Evolutionary conservation across 192 early-diverging fungal species (phyloP).

Genomic region (Coemansia aciculifera): DNA sequence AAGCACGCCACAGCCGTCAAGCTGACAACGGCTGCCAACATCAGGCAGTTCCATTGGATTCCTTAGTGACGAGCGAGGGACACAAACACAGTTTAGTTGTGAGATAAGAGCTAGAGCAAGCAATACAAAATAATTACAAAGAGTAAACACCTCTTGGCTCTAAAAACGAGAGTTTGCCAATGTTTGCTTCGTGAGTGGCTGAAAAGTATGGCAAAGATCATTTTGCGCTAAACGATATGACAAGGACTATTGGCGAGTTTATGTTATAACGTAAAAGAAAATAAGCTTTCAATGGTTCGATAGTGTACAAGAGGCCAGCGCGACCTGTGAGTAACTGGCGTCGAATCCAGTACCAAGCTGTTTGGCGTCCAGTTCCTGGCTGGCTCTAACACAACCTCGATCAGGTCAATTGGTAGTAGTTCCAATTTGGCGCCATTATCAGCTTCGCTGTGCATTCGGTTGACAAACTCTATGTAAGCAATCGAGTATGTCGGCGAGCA

Average conservation of each 20-base stretch:
- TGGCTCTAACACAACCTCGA: slow-evolving; percentile 37
- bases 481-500: slow-evolving; percentile 32
- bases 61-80: background rate
- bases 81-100: background rate
- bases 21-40: slow-evolving; percentile 32
- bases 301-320: slow-evolving; percentile 41
- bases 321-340: background rate
- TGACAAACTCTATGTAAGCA: slow-evolving; percentile 31
- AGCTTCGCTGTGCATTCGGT: slow-evolving; percentile 14
- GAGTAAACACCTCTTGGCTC: background rate
- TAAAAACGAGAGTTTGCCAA: background rate
- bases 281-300: slow-evolving; percentile 29
- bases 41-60: slow-evolving; percentile 35
- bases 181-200: background rate
- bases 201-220: background rate
- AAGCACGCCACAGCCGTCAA: slow-evolving; percentile 26
- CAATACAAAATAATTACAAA: background rate
- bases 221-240: background rate
- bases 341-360: background rate
- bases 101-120: background rate
- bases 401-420: slow-evolving; percentile 20
- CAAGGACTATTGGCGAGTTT: no score
- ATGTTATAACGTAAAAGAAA: slow-evolving; percentile 37
- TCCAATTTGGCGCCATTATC: background rate
- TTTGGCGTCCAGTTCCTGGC: background rate